Conservation (phyloP, 2,329 filamentous ascomycete genomes). For the Xylaria arbuscula region DNA sequence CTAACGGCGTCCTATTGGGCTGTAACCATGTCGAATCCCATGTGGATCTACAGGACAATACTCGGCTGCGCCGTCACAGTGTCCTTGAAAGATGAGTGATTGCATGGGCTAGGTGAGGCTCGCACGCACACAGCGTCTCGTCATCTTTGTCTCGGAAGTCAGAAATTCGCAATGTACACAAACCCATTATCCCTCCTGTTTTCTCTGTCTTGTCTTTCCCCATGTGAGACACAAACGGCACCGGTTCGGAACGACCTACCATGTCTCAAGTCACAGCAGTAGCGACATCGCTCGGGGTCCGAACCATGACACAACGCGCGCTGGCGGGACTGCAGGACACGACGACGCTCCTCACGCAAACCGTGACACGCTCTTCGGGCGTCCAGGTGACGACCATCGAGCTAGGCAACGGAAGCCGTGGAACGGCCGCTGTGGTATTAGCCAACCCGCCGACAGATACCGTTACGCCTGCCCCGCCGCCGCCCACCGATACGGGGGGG, state of each 20-base stretch:
- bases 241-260: not conserved
- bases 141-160: not conserved
- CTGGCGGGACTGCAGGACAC: not conserved
- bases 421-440: not conserved
- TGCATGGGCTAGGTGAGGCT: not conserved
- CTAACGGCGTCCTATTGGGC: not conserved
- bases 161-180: not conserved
- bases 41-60: conserved; percentile 1
- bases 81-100: not conserved
- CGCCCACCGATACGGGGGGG: not conserved
- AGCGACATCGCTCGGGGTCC: not conserved
- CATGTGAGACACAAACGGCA: not conserved
- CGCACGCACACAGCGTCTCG: not conserved
- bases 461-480: not conserved
- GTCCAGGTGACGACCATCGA: conserved; percentile 27
- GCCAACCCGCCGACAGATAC: not conserved
- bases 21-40: not conserved
- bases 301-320: not conserved
- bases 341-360: conserved; percentile 25
- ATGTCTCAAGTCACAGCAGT: conserved; percentile 13
- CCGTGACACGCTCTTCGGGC: conserved; percentile 20
- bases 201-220: not conserved
- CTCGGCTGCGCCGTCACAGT: not conserved
- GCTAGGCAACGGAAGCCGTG: conserved; percentile 27
- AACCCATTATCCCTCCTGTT: not conserved